These are phyloP conservation scores for Alnus rubra DNA, from an alignment of 306 rosid species.

Conservation along the genomic window DNA sequence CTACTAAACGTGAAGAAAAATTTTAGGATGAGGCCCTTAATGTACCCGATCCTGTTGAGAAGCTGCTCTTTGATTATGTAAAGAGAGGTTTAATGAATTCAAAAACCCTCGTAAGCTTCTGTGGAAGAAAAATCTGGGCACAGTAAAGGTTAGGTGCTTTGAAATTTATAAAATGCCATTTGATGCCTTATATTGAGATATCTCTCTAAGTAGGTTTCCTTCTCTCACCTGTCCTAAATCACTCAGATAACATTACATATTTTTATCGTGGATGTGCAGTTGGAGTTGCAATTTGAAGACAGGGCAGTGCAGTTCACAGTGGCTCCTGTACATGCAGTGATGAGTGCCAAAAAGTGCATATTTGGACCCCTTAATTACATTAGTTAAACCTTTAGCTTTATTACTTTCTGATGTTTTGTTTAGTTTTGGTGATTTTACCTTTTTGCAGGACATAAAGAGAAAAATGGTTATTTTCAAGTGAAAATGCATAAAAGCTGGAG, in stretches of 20 bases:
- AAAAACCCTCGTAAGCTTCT: conserved; percentile 93
- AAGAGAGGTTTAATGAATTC: conserved; percentile 86
- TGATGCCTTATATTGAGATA: not conserved
- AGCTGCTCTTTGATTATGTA: conserved; percentile 79
- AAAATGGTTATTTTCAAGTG: too few species aligned
- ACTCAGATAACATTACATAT: not conserved
- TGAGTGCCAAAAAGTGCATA: too few species aligned
- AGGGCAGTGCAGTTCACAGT: conserved; percentile 77
- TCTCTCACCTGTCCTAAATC: too few species aligned
- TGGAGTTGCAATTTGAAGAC: conserved; percentile 93
- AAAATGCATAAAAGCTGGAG: too few species aligned
- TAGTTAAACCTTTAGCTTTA: too few species aligned
- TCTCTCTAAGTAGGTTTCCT: too few species aligned
- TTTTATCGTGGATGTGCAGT: conserved; percentile 38
- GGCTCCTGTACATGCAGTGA: conserved; percentile 78
- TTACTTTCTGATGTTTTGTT: too few species aligned
- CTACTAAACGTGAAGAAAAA: conserved; percentile 31
- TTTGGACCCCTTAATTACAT: too few species aligned
- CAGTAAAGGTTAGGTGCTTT: conserved; percentile 72
- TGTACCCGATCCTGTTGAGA: conserved; percentile 71
- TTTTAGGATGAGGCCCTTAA: conserved; percentile 81
- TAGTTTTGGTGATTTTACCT: too few species aligned
- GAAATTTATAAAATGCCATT: not conserved
- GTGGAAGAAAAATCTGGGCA: conserved; percentile 93
- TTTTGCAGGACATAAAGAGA: too few species aligned